A percentile compares a stretch with the other conserved stretches of the same genome.
These are phyloP conservation scores for Suillus tomentosus DNA, from an alignment of 768 basidiomycete genomes.

Conservation along the genomic window DNA sequence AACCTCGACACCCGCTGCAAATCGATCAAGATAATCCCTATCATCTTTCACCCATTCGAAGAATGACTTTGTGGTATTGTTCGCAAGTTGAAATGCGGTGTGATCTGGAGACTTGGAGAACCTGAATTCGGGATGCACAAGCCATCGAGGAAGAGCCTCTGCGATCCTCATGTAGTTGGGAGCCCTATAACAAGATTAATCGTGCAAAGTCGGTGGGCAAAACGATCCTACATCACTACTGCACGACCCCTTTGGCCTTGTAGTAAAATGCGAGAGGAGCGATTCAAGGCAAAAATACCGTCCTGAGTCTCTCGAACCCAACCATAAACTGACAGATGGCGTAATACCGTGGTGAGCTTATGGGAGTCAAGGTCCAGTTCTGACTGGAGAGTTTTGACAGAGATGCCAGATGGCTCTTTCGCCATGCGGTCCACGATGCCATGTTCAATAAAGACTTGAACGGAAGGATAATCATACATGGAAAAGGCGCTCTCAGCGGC, in stretches of 20 bases:
- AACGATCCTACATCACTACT: slow-evolving; percentile 15
- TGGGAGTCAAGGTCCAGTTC: slow-evolving; percentile 18
- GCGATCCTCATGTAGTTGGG: slow-evolving; percentile 19
- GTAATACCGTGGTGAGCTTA: slow-evolving; percentile 21
- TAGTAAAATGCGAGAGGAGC: slow-evolving; percentile 19
- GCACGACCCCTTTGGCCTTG: slow-evolving; percentile 20
- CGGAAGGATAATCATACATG: slow-evolving; percentile 20
- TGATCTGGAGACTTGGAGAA: slow-evolving; percentile 19
- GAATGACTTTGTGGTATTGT: slow-evolving; percentile 38
- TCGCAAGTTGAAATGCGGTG: slow-evolving; percentile 41
- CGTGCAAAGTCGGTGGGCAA: neutral
- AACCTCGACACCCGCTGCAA: slow-evolving; percentile 7
- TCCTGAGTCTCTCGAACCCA: slow-evolving; percentile 25
- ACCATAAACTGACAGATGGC: slow-evolving; percentile 19
- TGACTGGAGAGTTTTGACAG: slow-evolving; percentile 18
- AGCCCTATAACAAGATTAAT: slow-evolving; percentile 11
- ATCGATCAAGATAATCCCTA: neutral
- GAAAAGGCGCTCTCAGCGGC: slow-evolving; percentile 10
- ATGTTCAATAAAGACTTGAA: slow-evolving; percentile 20
- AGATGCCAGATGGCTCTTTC: slow-evolving; percentile 16
- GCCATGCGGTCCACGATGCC: slow-evolving; percentile 22
- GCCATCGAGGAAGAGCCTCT: slow-evolving; percentile 13
- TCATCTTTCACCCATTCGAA: slow-evolving; percentile 28
- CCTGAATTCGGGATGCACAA: slow-evolving; percentile 22
- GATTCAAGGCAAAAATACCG: slow-evolving; percentile 21